Evolutionary conservation across 331 rosid genomes (phyloP).

Genomic region (Quercus tomentella): DNA sequence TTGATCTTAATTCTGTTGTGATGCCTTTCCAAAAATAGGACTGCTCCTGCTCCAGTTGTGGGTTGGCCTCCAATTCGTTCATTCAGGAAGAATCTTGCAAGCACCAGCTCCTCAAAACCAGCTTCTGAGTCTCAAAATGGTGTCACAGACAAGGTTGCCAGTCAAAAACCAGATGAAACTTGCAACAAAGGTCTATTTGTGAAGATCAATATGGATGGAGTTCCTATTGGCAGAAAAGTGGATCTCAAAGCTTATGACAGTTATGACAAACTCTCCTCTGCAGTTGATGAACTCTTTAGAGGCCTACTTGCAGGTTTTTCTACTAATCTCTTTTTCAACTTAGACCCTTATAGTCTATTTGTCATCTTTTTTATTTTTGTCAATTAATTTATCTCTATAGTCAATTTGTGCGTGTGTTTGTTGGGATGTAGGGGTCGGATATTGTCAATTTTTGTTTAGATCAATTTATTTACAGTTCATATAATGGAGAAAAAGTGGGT

Average conservation of each 20-base stretch:
- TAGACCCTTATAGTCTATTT: neutral
- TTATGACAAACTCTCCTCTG: slow-evolving; percentile 73
- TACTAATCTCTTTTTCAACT: neutral
- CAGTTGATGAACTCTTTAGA: slow-evolving; percentile 83
- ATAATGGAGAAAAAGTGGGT: neutral
- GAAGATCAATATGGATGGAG: slow-evolving; percentile 96
- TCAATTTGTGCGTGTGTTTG: neutral
- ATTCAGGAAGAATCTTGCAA: slow-evolving; percentile 74
- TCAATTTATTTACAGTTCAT: neutral
- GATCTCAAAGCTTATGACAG: slow-evolving; percentile 73
- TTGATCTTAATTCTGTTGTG: neutral
- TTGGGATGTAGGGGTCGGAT: neutral
- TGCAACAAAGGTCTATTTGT: slow-evolving; percentile 67
- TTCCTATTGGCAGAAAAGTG: slow-evolving; percentile 90
- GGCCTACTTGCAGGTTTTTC: slow-evolving; percentile 74
- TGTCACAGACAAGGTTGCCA: slow-evolving; percentile 29
- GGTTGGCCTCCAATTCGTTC: slow-evolving; percentile 99
- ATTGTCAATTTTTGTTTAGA: neutral
- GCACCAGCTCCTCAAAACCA: slow-evolving; percentile 50
- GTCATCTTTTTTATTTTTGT: neutral
- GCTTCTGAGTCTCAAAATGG: slow-evolving; percentile 35
- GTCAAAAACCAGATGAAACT: slow-evolving; percentile 37
- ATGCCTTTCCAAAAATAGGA: slow-evolving; percentile 43
- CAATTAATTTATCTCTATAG: neutral
- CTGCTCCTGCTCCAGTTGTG: slow-evolving; percentile 84